Evolutionary conservation across 106 monocot species (phyloP).

Genomic region (Dioscorea zingiberensis): DNA sequence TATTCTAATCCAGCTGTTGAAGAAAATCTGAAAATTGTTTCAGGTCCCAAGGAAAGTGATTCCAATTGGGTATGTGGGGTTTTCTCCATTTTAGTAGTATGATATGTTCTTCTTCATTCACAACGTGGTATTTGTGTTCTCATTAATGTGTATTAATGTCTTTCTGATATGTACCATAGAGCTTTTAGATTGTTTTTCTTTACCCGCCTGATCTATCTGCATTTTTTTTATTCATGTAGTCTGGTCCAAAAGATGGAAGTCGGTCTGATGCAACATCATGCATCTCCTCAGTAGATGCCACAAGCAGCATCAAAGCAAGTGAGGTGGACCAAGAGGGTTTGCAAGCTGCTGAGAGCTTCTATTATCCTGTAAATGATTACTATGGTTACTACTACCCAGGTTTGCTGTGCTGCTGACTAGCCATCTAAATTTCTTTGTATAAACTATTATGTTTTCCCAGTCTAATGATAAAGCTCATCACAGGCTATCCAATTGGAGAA

Average conservation of each 20-base stretch:
- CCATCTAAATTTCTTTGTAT: neutral
- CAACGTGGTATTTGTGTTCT: neutral
- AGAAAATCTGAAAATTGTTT: slow-evolving; percentile 40
- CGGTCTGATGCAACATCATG: slow-evolving; percentile 59
- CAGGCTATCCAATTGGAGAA: slow-evolving; percentile 38
- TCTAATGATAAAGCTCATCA: neutral
- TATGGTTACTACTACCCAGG: slow-evolving; percentile 89
- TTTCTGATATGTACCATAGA: no score
- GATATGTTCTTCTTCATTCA: neutral
- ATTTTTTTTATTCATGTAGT: slow-evolving; percentile 7
- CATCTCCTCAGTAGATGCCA: slow-evolving; percentile 58
- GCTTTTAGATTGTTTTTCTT: neutral
- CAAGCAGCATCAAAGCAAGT: slow-evolving; percentile 49
- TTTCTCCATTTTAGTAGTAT: neutral
- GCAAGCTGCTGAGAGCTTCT: slow-evolving; percentile 34
- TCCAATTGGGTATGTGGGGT: slow-evolving; percentile 24
- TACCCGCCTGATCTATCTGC: neutral
- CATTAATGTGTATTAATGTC: no score
- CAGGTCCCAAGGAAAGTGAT: slow-evolving; percentile 10
- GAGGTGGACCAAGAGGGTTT: slow-evolving; percentile 53
- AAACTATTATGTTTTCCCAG: neutral
- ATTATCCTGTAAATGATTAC: slow-evolving; percentile 27
- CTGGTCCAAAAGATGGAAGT: slow-evolving; percentile 43
- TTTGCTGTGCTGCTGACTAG: slow-evolving; percentile 6
- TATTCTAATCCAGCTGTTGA: slow-evolving; percentile 26